These are phyloP conservation scores for Pseudozyma pruni DNA, from an alignment of 1,284 basidiomycete species.

Conservation along the genomic window DNA sequence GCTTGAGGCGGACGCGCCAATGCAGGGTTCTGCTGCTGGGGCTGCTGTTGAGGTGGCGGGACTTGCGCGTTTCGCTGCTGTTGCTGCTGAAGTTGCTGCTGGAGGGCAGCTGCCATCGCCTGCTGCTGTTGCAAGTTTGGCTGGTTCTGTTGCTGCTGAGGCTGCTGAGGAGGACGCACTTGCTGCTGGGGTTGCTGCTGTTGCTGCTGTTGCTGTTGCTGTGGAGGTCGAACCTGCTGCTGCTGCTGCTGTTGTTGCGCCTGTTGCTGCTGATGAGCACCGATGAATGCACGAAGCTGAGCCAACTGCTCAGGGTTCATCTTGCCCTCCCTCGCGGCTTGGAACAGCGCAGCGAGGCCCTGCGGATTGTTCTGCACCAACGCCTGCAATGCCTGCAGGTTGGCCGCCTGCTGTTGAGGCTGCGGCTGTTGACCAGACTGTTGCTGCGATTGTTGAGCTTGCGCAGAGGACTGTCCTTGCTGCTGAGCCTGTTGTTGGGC, in stretches of 20 bases:
- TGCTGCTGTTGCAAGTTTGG: conserved; percentile 20
- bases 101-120: conserved; percentile 10
- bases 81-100: conserved; percentile 26
- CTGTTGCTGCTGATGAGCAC: conserved; percentile 41
- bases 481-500: conserved; percentile 46
- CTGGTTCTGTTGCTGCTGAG: conserved; percentile 13
- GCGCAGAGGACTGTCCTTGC: conserved; percentile 21
- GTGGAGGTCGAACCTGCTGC: conserved; percentile 12
- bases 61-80: conserved; percentile 7
- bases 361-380: conserved; percentile 60
- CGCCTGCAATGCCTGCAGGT: conserved; percentile 50
- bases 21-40: conserved; percentile 17
- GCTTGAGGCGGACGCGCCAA: conserved; percentile 19
- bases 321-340: conserved; percentile 59
- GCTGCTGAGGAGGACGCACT: conserved; percentile 12
- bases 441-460: conserved; percentile 27
- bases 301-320: conserved; percentile 57
- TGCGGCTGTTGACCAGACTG: conserved; percentile 31
- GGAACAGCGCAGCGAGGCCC: conserved; percentile 51
- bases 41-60: conserved; percentile 9
- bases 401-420: conserved; percentile 26
- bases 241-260: conserved; percentile 20
- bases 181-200: conserved; percentile 22
- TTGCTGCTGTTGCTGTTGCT: conserved; percentile 26
- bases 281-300: conserved; percentile 51